These are phyloP conservation scores for Clitopilus hobsonii DNA, from an alignment of 768 basidiomycete species.

Conservation along the genomic window DNA sequence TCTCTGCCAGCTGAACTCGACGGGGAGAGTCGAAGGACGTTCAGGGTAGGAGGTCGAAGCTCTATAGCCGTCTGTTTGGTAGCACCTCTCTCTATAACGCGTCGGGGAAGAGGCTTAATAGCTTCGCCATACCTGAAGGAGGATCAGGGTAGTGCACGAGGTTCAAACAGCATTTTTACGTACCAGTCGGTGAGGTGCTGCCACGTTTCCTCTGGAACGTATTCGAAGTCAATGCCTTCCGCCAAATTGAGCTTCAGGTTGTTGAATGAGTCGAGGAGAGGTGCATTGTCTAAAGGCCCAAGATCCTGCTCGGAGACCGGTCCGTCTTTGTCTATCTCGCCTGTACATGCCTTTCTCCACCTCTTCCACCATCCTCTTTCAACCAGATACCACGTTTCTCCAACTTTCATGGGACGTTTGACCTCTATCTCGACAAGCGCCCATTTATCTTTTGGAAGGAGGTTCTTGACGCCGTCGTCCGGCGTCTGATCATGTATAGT, in stretches of 20 bases:
- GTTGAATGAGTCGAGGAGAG: constrained; percentile 53
- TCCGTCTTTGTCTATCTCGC: constrained; percentile 65
- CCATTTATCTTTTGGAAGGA: constrained; percentile 44
- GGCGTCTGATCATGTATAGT: constrained; percentile 13
- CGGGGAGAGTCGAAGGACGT: constrained; percentile 44
- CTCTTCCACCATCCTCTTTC: constrained; percentile 67
- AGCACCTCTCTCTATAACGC: constrained; percentile 59
- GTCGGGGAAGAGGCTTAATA: constrained; percentile 52
- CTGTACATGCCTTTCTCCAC: constrained; percentile 71
- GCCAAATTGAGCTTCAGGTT: constrained; percentile 37
- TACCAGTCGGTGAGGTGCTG: constrained; percentile 63
- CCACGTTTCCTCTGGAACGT: constrained; percentile 74
- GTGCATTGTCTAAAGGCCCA: constrained; percentile 73
- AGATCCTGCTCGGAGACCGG: constrained; percentile 55
- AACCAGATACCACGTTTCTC: constrained; percentile 79
- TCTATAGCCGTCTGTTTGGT: constrained; percentile 55
- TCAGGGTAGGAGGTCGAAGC: constrained; percentile 64
- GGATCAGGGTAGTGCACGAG: background rate
- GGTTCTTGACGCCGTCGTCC: constrained; percentile 6
- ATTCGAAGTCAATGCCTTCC: constrained; percentile 72
- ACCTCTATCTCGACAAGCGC: constrained; percentile 43
- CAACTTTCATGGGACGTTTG: constrained; percentile 46
- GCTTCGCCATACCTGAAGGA: constrained; percentile 66
- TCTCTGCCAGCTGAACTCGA: constrained; percentile 20
- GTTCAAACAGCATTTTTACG: constrained; percentile 18